phyloP scores from a whole-genome alignment of 176 grass and related monocot genomes.

The Oryza longistaminata region DNA sequence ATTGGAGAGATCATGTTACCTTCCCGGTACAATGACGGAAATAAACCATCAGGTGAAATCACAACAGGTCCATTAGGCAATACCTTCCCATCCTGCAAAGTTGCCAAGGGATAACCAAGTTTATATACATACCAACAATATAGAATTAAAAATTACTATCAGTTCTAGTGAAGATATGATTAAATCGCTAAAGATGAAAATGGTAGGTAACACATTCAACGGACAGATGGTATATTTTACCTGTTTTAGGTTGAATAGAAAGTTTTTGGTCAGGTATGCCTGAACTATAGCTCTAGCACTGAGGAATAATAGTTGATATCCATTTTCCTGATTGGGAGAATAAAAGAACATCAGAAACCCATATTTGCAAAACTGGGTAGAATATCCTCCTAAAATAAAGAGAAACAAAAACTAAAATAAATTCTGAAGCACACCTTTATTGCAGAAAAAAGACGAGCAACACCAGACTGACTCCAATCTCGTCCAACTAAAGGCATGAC shows the following conservation, averaged over 20 bases:
- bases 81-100: slow-evolving; percentile 95
- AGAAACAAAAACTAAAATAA: background rate
- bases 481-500: slow-evolving; percentile 98
- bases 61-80: slow-evolving; percentile 93
- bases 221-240: slow-evolving; percentile 33
- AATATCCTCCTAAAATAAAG: background rate
- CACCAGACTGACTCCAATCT: slow-evolving; percentile 97
- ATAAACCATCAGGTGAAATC: slow-evolving; percentile 97
- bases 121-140: slow-evolving; percentile 1
- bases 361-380: slow-evolving; percentile 15
- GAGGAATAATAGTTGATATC: slow-evolving; percentile 96
- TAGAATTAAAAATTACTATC: slow-evolving; percentile 8
- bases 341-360: slow-evolving; percentile 21
- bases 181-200: slow-evolving; percentile 19
- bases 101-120: background rate
- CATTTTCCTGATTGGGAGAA: slow-evolving; percentile 79
- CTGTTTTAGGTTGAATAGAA: slow-evolving; percentile 98
- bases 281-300: slow-evolving; percentile 99
- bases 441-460: slow-evolving; percentile 92
- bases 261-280: slow-evolving; percentile 97
- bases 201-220: slow-evolving; percentile 7
- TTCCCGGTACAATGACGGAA: slow-evolving; percentile 96
- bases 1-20: slow-evolving; percentile 46
- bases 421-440: slow-evolving; percentile 64
- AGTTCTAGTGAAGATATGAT: slow-evolving; percentile 4